These are phyloP conservation scores for Blastocystis sp. DNA, from an alignment of 352 stramenopile genomes.

Conservation along the genomic window DNA sequence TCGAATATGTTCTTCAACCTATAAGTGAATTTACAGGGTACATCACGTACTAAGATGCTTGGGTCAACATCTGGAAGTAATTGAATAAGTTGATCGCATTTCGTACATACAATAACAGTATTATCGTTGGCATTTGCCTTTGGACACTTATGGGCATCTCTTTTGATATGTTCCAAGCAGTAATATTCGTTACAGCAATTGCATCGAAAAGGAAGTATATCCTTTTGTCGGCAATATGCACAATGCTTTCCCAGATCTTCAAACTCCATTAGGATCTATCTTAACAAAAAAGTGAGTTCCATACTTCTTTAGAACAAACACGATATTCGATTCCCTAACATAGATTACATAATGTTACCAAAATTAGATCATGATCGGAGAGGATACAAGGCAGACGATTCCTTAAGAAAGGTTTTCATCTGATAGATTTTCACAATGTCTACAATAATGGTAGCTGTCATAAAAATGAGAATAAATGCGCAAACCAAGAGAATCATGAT, in stretches of 20 bases:
- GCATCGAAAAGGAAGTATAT: slow-evolving; percentile 62
- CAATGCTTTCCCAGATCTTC: slow-evolving; percentile 64
- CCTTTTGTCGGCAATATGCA: slow-evolving; percentile 48
- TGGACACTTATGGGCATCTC: slow-evolving; percentile 48
- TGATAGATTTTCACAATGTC: background rate
- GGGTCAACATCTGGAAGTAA: slow-evolving; percentile 18
- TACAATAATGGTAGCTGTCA: background rate
- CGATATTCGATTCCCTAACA: background rate
- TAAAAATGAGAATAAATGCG: background rate
- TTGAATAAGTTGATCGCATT: slow-evolving; percentile 50
- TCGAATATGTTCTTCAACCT: slow-evolving; percentile 54
- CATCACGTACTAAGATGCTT: background rate
- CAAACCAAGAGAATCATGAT: too few relatives aligned
- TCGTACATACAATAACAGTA: slow-evolving; percentile 25
- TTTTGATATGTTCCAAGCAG: slow-evolving; percentile 45
- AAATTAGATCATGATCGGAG: background rate
- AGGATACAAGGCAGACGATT: background rate
- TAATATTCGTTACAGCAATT: slow-evolving; percentile 55
- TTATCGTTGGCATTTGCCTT: slow-evolving; percentile 26
- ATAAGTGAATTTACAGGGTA: slow-evolving; percentile 7
- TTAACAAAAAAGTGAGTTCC: slow-evolving; percentile 7
- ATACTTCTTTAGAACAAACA: slow-evolving; percentile 23
- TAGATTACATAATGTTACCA: background rate
- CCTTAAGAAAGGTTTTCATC: background rate
- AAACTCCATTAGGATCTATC: slow-evolving; percentile 48